Evolutionary conservation across 1,284 basidiomycete species (phyloP).

Genomic region (Trichosporon faecale): DNA sequence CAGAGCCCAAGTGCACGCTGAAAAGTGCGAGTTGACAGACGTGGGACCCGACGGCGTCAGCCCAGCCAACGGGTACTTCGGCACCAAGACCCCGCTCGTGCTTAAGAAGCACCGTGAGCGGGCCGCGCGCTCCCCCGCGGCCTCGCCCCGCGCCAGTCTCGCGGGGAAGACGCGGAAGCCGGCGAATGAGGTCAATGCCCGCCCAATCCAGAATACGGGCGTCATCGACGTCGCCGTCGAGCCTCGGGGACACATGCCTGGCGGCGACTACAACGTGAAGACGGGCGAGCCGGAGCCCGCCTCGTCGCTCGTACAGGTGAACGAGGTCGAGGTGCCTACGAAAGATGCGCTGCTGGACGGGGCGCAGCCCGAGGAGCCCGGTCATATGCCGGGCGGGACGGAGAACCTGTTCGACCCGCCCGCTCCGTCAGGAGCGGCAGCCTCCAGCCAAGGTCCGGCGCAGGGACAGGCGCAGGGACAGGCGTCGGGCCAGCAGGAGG

Average conservation of each 20-base stretch:
- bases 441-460: too few relatives aligned
- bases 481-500: too few relatives aligned
- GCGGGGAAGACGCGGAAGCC: background rate
- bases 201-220: background rate
- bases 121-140: constrained; percentile 15
- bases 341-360: background rate
- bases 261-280: background rate
- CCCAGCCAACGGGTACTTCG: constrained; percentile 1
- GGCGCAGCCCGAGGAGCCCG: background rate
- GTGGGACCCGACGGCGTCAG: background rate
- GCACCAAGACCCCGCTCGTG: constrained; percentile 4
- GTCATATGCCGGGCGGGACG: background rate
- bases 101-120: constrained; percentile 3
- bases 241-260: background rate
- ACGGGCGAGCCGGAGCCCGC: background rate
- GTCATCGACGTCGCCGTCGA: background rate
- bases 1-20: background rate
- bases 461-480: background rate
- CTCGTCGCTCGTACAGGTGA: background rate
- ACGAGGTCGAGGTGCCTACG: background rate
- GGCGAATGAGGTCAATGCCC: background rate
- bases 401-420: background rate
- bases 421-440: background rate
- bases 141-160: constrained; percentile 14
- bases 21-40: background rate